Evolutionary conservation across 2,329 filamentous ascomycete species (phyloP), one percentile per base, ranked within the genome.

Genomic region (Phialophora macrospora): DNA sequence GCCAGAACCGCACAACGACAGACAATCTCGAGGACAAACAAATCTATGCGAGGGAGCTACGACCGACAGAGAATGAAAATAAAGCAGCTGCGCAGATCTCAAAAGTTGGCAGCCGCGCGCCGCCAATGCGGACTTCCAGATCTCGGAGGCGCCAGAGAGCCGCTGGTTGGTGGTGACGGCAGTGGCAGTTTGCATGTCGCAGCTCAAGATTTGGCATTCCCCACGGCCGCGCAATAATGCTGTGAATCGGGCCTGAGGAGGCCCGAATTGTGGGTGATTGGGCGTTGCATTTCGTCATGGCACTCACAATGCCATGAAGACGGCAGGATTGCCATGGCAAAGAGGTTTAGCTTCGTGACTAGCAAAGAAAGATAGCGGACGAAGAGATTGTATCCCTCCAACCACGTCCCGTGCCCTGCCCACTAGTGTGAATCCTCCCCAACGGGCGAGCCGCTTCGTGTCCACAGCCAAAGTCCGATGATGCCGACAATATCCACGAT

Each of bases 101-200:
- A 55, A 52, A 28, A 54, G 57, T 60, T 49, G 48, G 58, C 58
- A 60, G 48, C 48, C 30, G 44, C 24, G 58, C 26, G 46, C 58
- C 58, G 58, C 46, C 58, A 52, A 60, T 52, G n/a, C 58, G 46
- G 48, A 52, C 30, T 32, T 14, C n/a, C 44, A 41, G 58, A 60
- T 60, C 58, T 49, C 58, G 58, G 58, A 54, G 44, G 26, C 12
- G 9, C 14, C 9, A 32, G 28, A 7, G 28, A 17, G 44, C 46
- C 52, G 58, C 30, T 49, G n/a, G 12, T 60, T 41, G 44, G 46
- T 38, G 32, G 38, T 44, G 38, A 20, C 38, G 5, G 38, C 38
- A 22, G 34, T 41, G 22, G 55, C 32, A 57, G 38, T n/a, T 44
- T 17, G 38, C 38, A 44, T 17, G 17, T 44, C 38, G 38, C 38